Conservation (phyloP, 306 rosid genomes). For the Sesbania bispinosa region DNA sequence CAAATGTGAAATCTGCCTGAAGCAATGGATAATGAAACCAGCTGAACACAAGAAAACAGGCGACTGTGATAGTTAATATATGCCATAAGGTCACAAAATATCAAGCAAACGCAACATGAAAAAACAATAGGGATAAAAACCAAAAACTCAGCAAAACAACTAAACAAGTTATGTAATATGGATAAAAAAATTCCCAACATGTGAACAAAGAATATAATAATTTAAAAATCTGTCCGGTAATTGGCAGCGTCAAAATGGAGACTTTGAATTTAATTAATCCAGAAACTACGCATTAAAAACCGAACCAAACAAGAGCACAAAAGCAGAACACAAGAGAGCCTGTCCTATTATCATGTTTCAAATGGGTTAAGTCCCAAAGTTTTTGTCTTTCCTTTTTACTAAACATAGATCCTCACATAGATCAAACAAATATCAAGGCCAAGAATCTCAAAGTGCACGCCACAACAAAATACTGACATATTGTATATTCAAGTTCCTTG, state of each 20-base stretch:
- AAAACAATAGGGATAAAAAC: not conserved
- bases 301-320: conserved; percentile 23
- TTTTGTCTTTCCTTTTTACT: conserved; percentile 21
- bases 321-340: conserved; percentile 21
- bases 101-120: conserved; percentile 31
- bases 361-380: not conserved
- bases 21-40: conserved; percentile 34
- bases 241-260: conserved; percentile 35
- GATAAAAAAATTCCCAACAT: conserved; percentile 30
- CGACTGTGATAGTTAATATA: conserved; percentile 37
- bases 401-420: conserved; percentile 25
- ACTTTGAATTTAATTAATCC: conserved; percentile 24
- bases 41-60: conserved; percentile 54
- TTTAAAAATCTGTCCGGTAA: conserved; percentile 26
- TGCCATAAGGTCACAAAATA: conserved; percentile 33
- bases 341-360: conserved; percentile 18
- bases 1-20: conserved; percentile 33
- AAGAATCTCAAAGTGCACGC: conserved; percentile 21
- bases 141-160: not conserved
- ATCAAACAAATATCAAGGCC: conserved; percentile 18
- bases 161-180: no score
- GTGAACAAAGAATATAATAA: conserved; percentile 53
- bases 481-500: not conserved
- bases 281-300: conserved; percentile 20
- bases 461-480: not conserved